phyloP scores from a whole-genome alignment of 2,329 filamentous ascomycete species.

The Fusarium siculi region DNA sequence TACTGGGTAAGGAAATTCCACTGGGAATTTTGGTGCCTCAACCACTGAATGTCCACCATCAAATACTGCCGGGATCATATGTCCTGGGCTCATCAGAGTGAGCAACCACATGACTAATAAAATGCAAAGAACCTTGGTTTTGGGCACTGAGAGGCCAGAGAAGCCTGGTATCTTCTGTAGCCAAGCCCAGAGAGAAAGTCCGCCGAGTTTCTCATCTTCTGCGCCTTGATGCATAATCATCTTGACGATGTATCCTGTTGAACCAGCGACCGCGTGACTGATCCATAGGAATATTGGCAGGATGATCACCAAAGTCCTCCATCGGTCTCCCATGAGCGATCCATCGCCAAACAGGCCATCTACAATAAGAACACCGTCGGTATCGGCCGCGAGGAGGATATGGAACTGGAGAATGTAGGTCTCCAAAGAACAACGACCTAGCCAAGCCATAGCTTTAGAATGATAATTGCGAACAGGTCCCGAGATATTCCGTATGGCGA shows the following conservation, averaged over 20 bases:
- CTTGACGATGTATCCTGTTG: slow-evolving; percentile 37
- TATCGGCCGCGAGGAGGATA: slow-evolving; percentile 69
- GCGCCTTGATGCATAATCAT: slow-evolving; percentile 24
- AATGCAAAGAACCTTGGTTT: slow-evolving; percentile 13
- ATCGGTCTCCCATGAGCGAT: slow-evolving; percentile 38
- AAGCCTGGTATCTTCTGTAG: neutral
- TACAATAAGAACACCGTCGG: slow-evolving; percentile 58
- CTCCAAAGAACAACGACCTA: slow-evolving; percentile 68
- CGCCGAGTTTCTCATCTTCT: neutral
- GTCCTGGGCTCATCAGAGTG: slow-evolving; percentile 24
- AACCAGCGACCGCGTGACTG: slow-evolving; percentile 28
- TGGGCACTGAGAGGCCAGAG: neutral
- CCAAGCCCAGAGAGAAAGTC: too few relatives aligned
- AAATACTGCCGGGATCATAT: neutral
- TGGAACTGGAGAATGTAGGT: slow-evolving; percentile 70
- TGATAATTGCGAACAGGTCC: slow-evolving; percentile 17
- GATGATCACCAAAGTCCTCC: slow-evolving; percentile 41
- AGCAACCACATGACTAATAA: slow-evolving; percentile 32
- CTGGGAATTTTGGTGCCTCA: neutral
- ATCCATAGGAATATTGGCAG: slow-evolving; percentile 42
- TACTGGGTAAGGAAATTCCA: neutral
- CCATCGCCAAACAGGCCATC: slow-evolving; percentile 38
- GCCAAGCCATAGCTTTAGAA: slow-evolving; percentile 57
- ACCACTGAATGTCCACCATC: neutral
- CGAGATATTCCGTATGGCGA: slow-evolving; percentile 60